These are phyloP conservation scores for Aquilaria agallochum DNA, from an alignment of 441 rosid species.

Conservation along the genomic window DNA sequence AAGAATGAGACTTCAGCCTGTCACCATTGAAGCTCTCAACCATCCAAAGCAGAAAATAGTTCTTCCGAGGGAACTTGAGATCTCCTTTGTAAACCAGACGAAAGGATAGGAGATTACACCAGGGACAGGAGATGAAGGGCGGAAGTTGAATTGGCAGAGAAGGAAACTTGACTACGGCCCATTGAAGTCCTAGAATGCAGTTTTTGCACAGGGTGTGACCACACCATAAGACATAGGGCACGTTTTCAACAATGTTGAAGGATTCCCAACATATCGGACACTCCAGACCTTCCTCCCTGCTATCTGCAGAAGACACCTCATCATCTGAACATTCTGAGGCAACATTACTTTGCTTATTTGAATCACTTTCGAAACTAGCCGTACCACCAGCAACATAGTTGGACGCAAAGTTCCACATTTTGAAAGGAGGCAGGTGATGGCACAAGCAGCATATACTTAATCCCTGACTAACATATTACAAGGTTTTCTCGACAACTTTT, in stretches of 20 bases:
- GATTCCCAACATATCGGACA: slow-evolving; percentile 77
- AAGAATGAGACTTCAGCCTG: slow-evolving; percentile 35
- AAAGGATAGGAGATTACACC: slow-evolving; percentile 69
- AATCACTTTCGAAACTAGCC: slow-evolving; percentile 36
- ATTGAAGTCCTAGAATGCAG: slow-evolving; percentile 62
- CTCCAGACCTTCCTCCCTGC: slow-evolving; percentile 63
- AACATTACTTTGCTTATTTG: slow-evolving; percentile 22
- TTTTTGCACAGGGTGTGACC: slow-evolving; percentile 78
- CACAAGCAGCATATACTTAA: slow-evolving; percentile 15
- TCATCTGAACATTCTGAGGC: slow-evolving; percentile 62
- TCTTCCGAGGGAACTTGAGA: slow-evolving; percentile 67
- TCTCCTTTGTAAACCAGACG: slow-evolving; percentile 60
- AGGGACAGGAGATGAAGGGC: slow-evolving; percentile 67
- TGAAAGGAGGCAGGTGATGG: slow-evolving; percentile 20
- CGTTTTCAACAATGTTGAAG: slow-evolving; percentile 69
- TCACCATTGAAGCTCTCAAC: slow-evolving; percentile 75
- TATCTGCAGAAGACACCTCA: slow-evolving; percentile 45
- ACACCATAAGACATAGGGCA: slow-evolving; percentile 73
- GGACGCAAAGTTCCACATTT: slow-evolving; percentile 88
- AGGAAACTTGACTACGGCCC: slow-evolving; percentile 67
- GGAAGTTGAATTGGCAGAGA: slow-evolving; percentile 67
- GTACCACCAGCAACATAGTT: slow-evolving; percentile 62
- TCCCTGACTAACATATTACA: slow-evolving; percentile 6
- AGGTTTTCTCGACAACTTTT: neutral
- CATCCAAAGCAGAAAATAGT: slow-evolving; percentile 78